Base-by-base conservation (phyloP, 192 early-diverging fungal species). In the Gaertneriomyces sp. region DNA sequence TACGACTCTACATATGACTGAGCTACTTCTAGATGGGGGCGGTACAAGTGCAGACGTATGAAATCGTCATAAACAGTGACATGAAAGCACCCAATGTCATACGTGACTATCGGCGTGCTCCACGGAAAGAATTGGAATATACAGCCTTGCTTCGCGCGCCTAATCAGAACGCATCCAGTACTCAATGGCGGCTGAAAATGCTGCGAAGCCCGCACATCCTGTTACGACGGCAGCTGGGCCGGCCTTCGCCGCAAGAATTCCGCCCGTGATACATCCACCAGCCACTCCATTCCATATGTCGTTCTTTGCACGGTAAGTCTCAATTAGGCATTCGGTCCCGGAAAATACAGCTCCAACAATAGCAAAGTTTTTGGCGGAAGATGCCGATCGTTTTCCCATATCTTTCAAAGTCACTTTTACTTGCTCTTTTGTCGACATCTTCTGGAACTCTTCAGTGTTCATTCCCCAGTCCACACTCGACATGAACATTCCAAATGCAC, bases 221-320 rank as follows among this genome's bases (percentile, higher is more conserved):
- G 81, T 68, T 1, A 82, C 82, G 50, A 87, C 80, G 4, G 88
- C 90, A 53, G 87, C 77, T 11, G 91, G 91, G 3, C 93, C 93
- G 19, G 84, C 85, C 64, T 50, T n/a, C 20, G 61, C 49, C 11
- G 59, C 55, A 56, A 63, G 70, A 14, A 87, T 78, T 7, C 89
- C 94, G 53, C 96, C 95, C 40, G 96, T 95, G 51, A 96, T 78
- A 69, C 95, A 97, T 19, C 96, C 96, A 25, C 93, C 91, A 17
- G 84, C 80, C 10, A 91, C 72, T 59, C 90, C 88, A 70, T 97
- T 99, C 74, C 90, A 92, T 19, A 94, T 76, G 68, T 99, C 96
- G 74, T 97, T 92, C 69, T 93, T 94, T 7, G 91, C 96, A 20
- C 96, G 87, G 69, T 95, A 98, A 82, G 60, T 62, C 80, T 99